Percentiles rank a stretch among this genome's conserved stretches.
Conservation (phyloP, 73 alveolate species). For the Tetrahymena borealis region DNA sequence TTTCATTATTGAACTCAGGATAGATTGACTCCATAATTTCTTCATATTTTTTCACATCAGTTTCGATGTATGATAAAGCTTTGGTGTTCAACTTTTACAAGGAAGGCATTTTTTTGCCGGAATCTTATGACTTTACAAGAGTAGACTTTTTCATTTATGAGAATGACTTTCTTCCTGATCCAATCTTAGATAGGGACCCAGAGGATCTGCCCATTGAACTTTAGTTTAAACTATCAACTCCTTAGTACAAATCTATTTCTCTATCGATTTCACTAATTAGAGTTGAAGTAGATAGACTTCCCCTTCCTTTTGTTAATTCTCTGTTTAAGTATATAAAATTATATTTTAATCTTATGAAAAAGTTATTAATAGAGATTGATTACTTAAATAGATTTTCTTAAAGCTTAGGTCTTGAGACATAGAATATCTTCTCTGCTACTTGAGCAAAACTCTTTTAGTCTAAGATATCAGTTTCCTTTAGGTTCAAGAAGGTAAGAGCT, state of each 20-base stretch:
- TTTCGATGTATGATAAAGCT: background rate
- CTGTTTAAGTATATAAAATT: background rate
- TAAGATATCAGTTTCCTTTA: background rate
- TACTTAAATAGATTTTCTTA: slow-evolving; percentile 14
- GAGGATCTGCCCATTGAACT: background rate
- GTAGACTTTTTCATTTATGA: background rate
- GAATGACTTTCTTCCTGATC: background rate
- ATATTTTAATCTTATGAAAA: background rate
- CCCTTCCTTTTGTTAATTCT: background rate
- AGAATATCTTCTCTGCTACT: slow-evolving; percentile 9
- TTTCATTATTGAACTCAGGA: background rate
- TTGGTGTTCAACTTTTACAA: background rate
- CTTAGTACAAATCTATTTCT: background rate
- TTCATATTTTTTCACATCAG: background rate
- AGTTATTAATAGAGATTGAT: background rate
- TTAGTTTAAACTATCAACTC: background rate
- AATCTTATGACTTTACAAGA: background rate
- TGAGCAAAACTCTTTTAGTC: background rate
- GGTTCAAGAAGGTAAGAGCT: slow-evolving; percentile 8
- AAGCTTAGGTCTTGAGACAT: slow-evolving; percentile 5
- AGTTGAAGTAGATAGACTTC: background rate
- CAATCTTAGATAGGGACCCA: background rate
- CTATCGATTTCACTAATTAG: background rate
- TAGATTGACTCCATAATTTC: background rate
- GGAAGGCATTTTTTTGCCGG: background rate